Conservation (phyloP, 2,329 filamentous ascomycete genomes). For the Furcasterigmium furcatum region DNA sequence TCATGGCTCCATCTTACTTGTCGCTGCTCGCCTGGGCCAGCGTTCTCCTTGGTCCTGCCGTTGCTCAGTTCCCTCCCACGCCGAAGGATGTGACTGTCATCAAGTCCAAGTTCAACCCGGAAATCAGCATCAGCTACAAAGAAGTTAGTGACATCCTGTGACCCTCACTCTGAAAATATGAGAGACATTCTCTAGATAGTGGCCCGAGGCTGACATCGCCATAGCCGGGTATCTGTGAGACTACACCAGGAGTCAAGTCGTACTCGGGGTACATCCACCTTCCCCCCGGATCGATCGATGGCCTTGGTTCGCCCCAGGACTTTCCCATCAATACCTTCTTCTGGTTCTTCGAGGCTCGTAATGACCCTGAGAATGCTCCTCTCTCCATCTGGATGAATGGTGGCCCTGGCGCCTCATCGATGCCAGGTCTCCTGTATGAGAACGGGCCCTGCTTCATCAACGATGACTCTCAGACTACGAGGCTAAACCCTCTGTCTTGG, state of each 20-base stretch:
- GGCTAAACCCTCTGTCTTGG: slow-evolving; percentile 57
- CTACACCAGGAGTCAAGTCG: slow-evolving; percentile 52
- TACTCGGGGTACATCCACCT: slow-evolving; percentile 59
- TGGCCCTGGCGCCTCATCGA: slow-evolving; percentile 53
- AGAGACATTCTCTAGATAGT: no score
- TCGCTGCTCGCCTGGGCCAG: neutral
- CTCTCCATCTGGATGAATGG: slow-evolving; percentile 59
- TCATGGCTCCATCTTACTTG: neutral
- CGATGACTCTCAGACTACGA: slow-evolving; percentile 42
- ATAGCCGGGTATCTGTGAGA: slow-evolving; percentile 53
- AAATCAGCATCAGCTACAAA: slow-evolving; percentile 60
- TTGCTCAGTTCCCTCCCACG: slow-evolving; percentile 17
- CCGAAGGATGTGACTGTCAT: slow-evolving; percentile 37
- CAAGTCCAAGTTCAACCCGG: slow-evolving; percentile 51
- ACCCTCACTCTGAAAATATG: no score
- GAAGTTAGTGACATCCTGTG: slow-evolving; percentile 24
- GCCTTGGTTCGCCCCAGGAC: slow-evolving; percentile 31
- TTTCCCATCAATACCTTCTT: slow-evolving; percentile 44
- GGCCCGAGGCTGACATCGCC: no score
- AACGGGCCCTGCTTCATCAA: slow-evolving; percentile 51
- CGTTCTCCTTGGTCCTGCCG: slow-evolving; percentile 21
- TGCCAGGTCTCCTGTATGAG: slow-evolving; percentile 49
- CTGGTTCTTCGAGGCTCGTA: slow-evolving; percentile 25
- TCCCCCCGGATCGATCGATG: slow-evolving; percentile 30
- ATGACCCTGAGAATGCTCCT: slow-evolving; percentile 21